Evolutionary conservation across 805 yeast species (phyloP), one percentile per base, ranked within the genome.

Genomic region (Metschnikowia gruessii): DNA sequence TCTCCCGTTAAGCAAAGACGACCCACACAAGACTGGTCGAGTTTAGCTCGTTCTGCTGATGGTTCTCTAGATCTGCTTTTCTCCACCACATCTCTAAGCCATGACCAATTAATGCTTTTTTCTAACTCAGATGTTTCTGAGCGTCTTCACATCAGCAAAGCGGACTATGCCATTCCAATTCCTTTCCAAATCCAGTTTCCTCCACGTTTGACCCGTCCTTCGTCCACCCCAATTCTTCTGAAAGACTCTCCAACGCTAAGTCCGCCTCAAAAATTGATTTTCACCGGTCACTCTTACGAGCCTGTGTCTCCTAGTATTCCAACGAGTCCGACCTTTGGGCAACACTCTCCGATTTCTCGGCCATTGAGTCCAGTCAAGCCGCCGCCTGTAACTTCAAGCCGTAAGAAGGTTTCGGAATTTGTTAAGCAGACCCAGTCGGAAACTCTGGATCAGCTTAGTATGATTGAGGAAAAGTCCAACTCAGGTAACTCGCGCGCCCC

Each of bases 161-260:
- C 46, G 2, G 58, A 62, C 37, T 64, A 71, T 46, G 65, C 64
- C 6, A 70, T 71, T 33, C 76, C 77, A 1, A 68, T 72, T 33
- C 77, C 77, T 3, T 71, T 72, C 51, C 64, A 71, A 5, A 53
- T 72, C 34, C 60, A 62, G 29, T 52, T 72, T 38, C 77, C 77
- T 1, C 77, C 77, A 3, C 69, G 65, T 42, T 55, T 72, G 35
- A 63, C 70, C 38, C 37, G 41, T 16, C 38, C 50, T 10, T 43
- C 42, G 22, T 42, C 55, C 2, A 13, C 42, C 21, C 22, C 48
- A 3, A 43, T n/a, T 11, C 12, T 19, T 9, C 32, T 21, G 18
- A 10, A 11, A 7, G 17, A 22, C 15, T 13, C 50, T 5, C 13
- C 35, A 9, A n/a, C 19, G 18, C 9, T 21, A 3, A 28, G 13